These are phyloP conservation scores for Thermochaetoides thermophila DNA, from an alignment of 495 filamentous ascomycete species.

Conservation along the genomic window DNA sequence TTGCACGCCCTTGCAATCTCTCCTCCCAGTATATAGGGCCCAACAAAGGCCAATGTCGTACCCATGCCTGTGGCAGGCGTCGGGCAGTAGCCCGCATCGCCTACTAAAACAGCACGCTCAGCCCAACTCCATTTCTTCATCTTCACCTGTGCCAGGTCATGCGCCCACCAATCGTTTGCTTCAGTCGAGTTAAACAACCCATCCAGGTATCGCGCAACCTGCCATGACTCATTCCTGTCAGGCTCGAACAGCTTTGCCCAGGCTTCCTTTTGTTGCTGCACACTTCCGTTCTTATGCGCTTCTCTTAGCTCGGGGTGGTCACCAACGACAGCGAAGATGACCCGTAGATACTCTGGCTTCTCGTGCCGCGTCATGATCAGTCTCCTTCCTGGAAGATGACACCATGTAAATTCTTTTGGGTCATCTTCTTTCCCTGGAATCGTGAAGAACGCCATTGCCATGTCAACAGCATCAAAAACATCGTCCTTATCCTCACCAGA, in stretches of 20 bases:
- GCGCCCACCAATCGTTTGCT: constrained; percentile 35
- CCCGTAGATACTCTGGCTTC: constrained; percentile 8
- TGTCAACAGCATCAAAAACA: constrained; percentile 14
- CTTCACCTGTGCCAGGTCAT: constrained; percentile 27
- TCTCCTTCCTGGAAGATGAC: constrained; percentile 9
- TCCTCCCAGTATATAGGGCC: constrained; percentile 38
- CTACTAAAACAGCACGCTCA: constrained; percentile 36
- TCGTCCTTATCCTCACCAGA: constrained; percentile 11
- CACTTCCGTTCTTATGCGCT: constrained; percentile 7
- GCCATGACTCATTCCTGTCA: constrained; percentile 32
- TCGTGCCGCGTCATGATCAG: constrained; percentile 17
- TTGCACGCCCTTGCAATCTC: constrained; percentile 28
- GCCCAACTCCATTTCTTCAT: constrained; percentile 26
- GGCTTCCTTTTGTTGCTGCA: constrained; percentile 23
- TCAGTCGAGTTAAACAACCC: constrained; percentile 19
- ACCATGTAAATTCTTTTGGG: constrained; percentile 7
- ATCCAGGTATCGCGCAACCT: constrained; percentile 25
- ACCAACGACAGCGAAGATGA: constrained; percentile 7
- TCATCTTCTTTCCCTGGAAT: constrained; percentile 16
- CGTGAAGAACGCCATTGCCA: constrained; percentile 26
- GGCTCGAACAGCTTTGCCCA: constrained; percentile 25
- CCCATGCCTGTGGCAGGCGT: constrained; percentile 31
- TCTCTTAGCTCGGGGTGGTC: constrained; percentile 5
- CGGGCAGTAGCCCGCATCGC: constrained; percentile 41
- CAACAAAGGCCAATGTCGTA: constrained; percentile 28